Base-by-base conservation (phyloP, 371 early-diverging fungal species). In the Vittaforma corneae region DNA sequence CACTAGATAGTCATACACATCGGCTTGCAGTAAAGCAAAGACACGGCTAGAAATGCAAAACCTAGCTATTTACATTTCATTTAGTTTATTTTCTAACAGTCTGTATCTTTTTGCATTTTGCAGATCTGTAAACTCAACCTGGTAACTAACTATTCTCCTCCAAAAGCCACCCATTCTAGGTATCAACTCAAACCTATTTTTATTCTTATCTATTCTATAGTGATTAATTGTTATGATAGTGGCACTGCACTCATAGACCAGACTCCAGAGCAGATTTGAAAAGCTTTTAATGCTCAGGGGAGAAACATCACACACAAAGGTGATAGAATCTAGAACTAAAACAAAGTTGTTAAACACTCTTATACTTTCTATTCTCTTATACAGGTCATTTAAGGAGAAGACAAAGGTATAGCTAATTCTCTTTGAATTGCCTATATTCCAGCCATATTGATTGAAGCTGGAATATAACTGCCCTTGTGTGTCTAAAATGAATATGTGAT, bases 141-240 rank as follows among this genome's bases (percentile, higher is more conserved):
- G 50, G 32, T 58, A 50, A 24, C 5, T 29, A 4, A 58, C 45
- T 9, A 44, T 9, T 20, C 38, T 18, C 5, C 11, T 9, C 40
- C 35, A 65, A 14, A 2, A 1, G 2, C 14, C 28, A 18, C 65
- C 65, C 45, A 65, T 37, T 30, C 56, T 9, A 3, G 65, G 65
- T 4, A 56, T 29, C 6, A 38, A n/a, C 26, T 14, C 18, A 4
- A 2, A 1, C 18, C 33, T 35, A 14, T 20, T n/a, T 5, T 37
- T 46, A 2, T 38, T 29, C 5, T 11, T 2, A 1, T 40, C 30
- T 6, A 37, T 3, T 52, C 42, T 66, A 35, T 46, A 66, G 29
- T 66, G 61, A 32, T 66, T 66, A 35, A 50, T 60, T 5, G 14
- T 6, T 4, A 66, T 62, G 3, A 66, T 28, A 38, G 67, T 66